Evolutionary conservation across 495 filamentous ascomycete species (phyloP).

Genomic region (Ascobolus immersus): DNA sequence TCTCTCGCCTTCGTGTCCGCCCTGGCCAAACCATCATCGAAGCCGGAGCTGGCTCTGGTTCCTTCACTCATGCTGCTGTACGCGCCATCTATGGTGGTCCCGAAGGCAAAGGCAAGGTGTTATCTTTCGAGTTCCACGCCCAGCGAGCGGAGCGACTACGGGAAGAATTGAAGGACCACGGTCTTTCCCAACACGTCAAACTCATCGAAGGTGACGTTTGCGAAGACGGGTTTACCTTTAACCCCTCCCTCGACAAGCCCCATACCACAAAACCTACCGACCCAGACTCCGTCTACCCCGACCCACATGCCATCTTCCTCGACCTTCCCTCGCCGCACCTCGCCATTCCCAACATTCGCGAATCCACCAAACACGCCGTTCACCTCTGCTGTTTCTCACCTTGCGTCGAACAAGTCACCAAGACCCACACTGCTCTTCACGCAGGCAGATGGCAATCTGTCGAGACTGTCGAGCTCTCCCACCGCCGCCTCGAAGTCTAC

Average conservation of each 20-base stretch:
- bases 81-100: constrained; percentile 74
- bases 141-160: constrained; percentile 45
- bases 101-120: constrained; percentile 39
- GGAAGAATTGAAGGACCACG: constrained; percentile 50
- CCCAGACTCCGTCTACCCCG: constrained; percentile 8
- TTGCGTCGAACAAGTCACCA: constrained; percentile 82
- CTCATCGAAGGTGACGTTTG: constrained; percentile 88
- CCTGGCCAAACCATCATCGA: constrained; percentile 68
- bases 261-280: neutral
- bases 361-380: constrained; percentile 21
- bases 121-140: constrained; percentile 80
- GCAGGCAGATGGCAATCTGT: constrained; percentile 71
- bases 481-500: constrained; percentile 53
- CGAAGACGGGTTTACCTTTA: constrained; percentile 41
- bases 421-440: constrained; percentile 54
- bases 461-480: constrained; percentile 63
- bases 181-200: constrained; percentile 41
- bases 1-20: constrained; percentile 59
- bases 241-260: neutral
- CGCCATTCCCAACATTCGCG: too few species aligned
- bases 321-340: too few species aligned
- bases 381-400: constrained; percentile 85
- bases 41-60: constrained; percentile 81
- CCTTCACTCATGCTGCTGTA: constrained; percentile 76
- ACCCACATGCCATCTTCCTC: constrained; percentile 4